phyloP scores from a whole-genome alignment of 768 basidiomycete species.

The Zangia roseola region DNA sequence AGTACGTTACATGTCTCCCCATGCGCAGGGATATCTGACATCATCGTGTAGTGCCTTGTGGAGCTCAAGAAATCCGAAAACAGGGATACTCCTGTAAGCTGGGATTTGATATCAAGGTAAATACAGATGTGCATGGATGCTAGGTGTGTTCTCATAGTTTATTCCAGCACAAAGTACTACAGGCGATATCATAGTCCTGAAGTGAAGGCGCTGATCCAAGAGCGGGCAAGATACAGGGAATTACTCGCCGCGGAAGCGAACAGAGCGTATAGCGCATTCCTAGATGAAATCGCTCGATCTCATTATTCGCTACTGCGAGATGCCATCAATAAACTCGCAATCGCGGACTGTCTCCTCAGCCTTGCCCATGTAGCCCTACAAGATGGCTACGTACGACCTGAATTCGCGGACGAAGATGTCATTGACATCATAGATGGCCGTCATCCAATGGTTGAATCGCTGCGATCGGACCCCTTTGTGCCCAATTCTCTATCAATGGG shows the following conservation, averaged over 20 bases:
- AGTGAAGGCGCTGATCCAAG: conserved; percentile 57
- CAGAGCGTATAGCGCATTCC: conserved; percentile 64
- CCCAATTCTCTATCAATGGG: conserved; percentile 78
- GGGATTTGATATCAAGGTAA: conserved; percentile 69
- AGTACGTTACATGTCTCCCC: conserved; percentile 37
- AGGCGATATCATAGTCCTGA: conserved; percentile 78
- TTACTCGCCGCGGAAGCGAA: conserved; percentile 64
- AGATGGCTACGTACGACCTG: conserved; percentile 75
- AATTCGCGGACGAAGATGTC: conserved; percentile 62
- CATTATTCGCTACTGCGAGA: conserved; percentile 73
- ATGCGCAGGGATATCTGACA: not conserved
- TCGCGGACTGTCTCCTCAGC: conserved; percentile 83
- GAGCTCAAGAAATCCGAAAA: conserved; percentile 67
- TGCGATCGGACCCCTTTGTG: conserved; percentile 79
- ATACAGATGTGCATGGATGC: not conserved
- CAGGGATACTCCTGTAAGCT: conserved; percentile 46
- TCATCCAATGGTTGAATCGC: conserved; percentile 89
- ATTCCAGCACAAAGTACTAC: conserved; percentile 61
- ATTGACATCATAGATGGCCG: conserved; percentile 81
- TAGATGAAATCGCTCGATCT: conserved; percentile 63
- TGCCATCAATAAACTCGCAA: conserved; percentile 77
- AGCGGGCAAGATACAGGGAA: conserved; percentile 75
- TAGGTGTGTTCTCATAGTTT: not conserved
- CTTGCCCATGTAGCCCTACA: conserved; percentile 77
- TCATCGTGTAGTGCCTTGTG: conserved; percentile 60